phyloP scores from a whole-genome alignment of 768 basidiomycete species.

The Tylopilus cervinicoccineus region DNA sequence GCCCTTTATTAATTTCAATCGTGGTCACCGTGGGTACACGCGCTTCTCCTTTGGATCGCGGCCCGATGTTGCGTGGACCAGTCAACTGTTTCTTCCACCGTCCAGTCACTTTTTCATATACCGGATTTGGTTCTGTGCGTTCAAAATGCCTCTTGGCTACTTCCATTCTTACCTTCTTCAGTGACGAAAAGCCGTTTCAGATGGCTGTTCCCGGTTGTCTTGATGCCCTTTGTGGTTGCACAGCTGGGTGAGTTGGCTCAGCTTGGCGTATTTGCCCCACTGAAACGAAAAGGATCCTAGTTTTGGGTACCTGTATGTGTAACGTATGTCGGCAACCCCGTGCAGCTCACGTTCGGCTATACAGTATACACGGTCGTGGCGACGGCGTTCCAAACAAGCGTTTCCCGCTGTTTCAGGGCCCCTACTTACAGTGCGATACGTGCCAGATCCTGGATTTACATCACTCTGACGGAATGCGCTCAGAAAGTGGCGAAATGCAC shows the following conservation, averaged over 20 bases:
- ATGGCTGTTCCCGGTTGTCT: conserved; percentile 16
- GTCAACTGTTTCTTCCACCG: conserved; percentile 18
- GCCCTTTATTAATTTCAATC: conserved; percentile 20
- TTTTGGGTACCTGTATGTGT: conserved; percentile 15
- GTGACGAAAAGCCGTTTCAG: conserved; percentile 13
- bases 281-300: conserved; percentile 7
- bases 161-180: background rate
- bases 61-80: conserved; percentile 14
- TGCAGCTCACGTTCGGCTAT: conserved; percentile 3
- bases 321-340: background rate
- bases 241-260: conserved; percentile 13
- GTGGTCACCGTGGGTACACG: conserved; percentile 17
- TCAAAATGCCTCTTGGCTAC: background rate
- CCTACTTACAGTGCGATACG: conserved; percentile 15
- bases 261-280: background rate
- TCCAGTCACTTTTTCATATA: conserved; percentile 26
- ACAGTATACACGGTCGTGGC: conserved; percentile 16
- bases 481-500: conserved; percentile 14
- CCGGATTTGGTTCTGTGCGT: conserved; percentile 23
- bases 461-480: conserved; percentile 3
- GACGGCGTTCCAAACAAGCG: conserved; percentile 12
- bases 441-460: background rate
- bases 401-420: conserved; percentile 16
- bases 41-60: background rate
- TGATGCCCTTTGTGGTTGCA: conserved; percentile 17